Evolutionary conservation across 768 basidiomycete genomes (phyloP), one percentile per base, ranked within the genome.

Genomic region (Phaeotremella fagi): DNA sequence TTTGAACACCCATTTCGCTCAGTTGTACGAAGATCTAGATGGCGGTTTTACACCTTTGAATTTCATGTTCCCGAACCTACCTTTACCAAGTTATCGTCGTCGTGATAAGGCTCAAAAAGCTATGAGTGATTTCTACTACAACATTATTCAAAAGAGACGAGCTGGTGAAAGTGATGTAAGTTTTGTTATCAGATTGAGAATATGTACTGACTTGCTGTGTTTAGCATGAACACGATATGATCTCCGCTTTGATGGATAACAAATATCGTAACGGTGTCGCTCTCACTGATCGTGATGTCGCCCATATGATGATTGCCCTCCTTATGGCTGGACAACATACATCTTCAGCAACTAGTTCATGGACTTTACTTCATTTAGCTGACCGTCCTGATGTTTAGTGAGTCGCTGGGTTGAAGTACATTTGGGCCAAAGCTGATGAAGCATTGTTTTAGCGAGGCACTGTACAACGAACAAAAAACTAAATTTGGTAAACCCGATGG

Each of bases 271-370:
- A 82, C 62, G 95, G 95, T 51, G 79, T 80, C 41, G 70, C 79
- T 1, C 80, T 98, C 35, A 81, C 79, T 56, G 91, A 99, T 69
- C 85, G 87, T 61, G 90, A 98, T 74, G 86, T 98, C 55, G 91
- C 95, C 0, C 95, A 98, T 71, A 92, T 99, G 70, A 84, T 99
- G 86, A 99, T 97, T 67, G 95, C 95, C 15, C 82, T 99, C 42
- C 84, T 99, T 59, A 98, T 99, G 95, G 95, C 95, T 38, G 95
- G 95, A 33, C 95, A 99, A 77, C 95, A 99, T 76, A 99, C 95
- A 0, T 89, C 87, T 64, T 95, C 95, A 14, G 85, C 95, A 1
- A 86, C 89, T 20, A 84, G 84, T 27, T 85, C 90, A 9, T 99
- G 95, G 95, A 72, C 85, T 15, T 79, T 98, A 33, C 82, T 97